Conservation (phyloP, 2,329 filamentous ascomycete genomes). For the Nakataea oryzae region DNA sequence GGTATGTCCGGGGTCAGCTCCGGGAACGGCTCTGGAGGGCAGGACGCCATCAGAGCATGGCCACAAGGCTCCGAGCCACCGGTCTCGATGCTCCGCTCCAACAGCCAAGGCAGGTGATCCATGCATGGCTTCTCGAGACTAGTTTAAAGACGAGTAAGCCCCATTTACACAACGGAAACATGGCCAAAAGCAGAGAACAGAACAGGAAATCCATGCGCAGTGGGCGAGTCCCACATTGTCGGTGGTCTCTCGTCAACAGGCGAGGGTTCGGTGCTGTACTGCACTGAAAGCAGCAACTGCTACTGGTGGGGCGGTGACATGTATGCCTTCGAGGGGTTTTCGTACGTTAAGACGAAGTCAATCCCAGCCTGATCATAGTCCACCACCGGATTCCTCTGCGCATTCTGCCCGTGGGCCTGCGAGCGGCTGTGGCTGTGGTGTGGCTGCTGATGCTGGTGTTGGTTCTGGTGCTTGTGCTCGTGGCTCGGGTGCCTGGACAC, state of each 20-base stretch:
- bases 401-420: conserved; percentile 11
- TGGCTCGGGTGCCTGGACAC: background rate
- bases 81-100: conserved; percentile 46
- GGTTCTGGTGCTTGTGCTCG: conserved; percentile 8
- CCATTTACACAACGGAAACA: background rate
- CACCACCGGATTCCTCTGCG: conserved; percentile 30
- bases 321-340: conserved; percentile 51
- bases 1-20: conserved; percentile 39
- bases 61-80: conserved; percentile 64
- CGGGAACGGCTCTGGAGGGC: conserved; percentile 58
- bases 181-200: background rate
- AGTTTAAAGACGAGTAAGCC: background rate
- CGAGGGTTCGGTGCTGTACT: background rate
- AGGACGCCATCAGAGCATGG: conserved; percentile 88
- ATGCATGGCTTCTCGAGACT: conserved; percentile 89
- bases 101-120: conserved; percentile 74
- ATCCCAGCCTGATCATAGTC: conserved; percentile 79
- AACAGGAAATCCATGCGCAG: background rate
- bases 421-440: conserved; percentile 13
- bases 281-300: conserved; percentile 13
- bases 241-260: background rate
- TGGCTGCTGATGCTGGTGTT: conserved; percentile 11
- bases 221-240: background rate
- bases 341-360: conserved; percentile 88
- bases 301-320: conserved; percentile 51